Base-by-base conservation (phyloP, 1,139 yeast species). In the Magnusiomyces ingens region DNA sequence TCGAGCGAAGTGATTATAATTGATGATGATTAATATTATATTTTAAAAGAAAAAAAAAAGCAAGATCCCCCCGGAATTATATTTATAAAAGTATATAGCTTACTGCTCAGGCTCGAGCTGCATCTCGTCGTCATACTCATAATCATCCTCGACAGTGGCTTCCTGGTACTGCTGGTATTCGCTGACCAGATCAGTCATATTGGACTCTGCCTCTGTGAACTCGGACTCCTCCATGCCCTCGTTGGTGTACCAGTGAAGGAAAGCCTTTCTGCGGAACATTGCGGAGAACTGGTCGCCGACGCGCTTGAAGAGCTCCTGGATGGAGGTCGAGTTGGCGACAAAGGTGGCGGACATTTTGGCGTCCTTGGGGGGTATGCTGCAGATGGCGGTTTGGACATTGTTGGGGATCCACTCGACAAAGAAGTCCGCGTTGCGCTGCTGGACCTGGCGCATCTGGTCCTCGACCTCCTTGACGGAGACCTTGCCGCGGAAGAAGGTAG, bases 401-500 rank as follows among this genome's bases (percentile, higher is more conserved):
- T 89, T 89, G 67, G 97, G 96, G 73, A 90, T 90, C 96, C 96
- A 90, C 71, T 90, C 96, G 56, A 90, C 97, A 67, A 88, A 88
- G 70, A 84, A 82, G 55, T 84, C 80, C 21, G 90, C 77, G 72
- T 88, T 85, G 72, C 85, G 84, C 57, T 85, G 81, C 75, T 89
- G 95, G 57, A 86, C 87, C 68, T 82, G 82, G 71, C 76, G 81
- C 91, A 89, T 87, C 72, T 88, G 95, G 68, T 89, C 96, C 69
- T 89, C 96, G 59, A 89, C 96, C 73, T 89, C 96, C 73, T 87
- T 86, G 55, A 85, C 86, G 12, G 95, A 85, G 52, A 86, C 96
- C 65, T 87, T 85, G 73, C 96, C 96, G 72, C 96, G 81, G 75
- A 87, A 89, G 75, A 89, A 87, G 15, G 96, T 90, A 50, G 96